These are phyloP conservation scores for Boletus vermiculosoides DNA, from an alignment of 768 basidiomycete species.

Conservation along the genomic window DNA sequence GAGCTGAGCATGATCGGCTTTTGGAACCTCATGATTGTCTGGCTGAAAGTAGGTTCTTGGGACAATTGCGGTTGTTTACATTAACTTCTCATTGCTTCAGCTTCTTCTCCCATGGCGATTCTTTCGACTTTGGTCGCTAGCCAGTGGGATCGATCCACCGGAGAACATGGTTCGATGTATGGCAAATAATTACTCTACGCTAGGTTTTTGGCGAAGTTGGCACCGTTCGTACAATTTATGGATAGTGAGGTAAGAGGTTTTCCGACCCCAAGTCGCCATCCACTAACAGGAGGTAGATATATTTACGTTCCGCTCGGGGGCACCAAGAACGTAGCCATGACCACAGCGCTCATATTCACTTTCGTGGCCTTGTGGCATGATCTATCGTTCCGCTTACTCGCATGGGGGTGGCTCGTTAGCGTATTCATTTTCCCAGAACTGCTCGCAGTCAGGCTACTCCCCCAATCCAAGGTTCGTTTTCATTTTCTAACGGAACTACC, in stretches of 20 bases:
- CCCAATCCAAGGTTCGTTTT: slow-evolving; percentile 55
- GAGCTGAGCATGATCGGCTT: slow-evolving; percentile 92
- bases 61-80: neutral
- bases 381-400: slow-evolving; percentile 77
- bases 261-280: neutral
- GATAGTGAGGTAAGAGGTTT: slow-evolving; percentile 68
- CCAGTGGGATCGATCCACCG: slow-evolving; percentile 87
- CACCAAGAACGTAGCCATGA: slow-evolving; percentile 48
- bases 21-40: slow-evolving; percentile 95
- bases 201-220: slow-evolving; percentile 97
- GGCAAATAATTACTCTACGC: slow-evolving; percentile 92
- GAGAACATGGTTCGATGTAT: slow-evolving; percentile 99
- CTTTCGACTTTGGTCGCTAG: slow-evolving; percentile 91
- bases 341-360: slow-evolving; percentile 82
- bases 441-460: slow-evolving; percentile 55
- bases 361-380: slow-evolving; percentile 99
- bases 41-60: slow-evolving; percentile 75
- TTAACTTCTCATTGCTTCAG: slow-evolving; percentile 39
- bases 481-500: neutral
- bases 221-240: slow-evolving; percentile 96
- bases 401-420: slow-evolving; percentile 96
- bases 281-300: slow-evolving; percentile 54
- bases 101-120: slow-evolving; percentile 94
- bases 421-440: slow-evolving; percentile 90
- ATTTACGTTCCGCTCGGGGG: slow-evolving; percentile 95